Conservation (phyloP, 371 early-diverging fungal species). For the Syncephalastrum monosporum region DNA sequence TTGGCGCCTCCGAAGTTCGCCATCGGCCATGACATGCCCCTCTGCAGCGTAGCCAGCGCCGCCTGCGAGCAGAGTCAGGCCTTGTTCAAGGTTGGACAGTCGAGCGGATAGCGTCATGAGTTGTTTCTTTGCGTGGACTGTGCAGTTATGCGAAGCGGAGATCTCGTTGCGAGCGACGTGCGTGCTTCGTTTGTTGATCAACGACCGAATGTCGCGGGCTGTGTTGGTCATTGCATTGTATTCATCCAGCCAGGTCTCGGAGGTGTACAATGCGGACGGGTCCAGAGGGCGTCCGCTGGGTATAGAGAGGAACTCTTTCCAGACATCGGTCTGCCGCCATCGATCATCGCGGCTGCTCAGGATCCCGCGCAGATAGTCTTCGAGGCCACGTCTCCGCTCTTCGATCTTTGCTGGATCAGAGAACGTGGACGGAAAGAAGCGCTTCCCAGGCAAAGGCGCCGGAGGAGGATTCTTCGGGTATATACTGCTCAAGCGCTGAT, state of each 20-base stretch:
- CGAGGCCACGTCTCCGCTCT: conserved; percentile 74
- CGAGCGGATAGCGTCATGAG: conserved; percentile 47
- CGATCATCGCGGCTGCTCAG: conserved; percentile 69
- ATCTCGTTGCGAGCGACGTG: conserved; percentile 70
- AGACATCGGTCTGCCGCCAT: conserved; percentile 73
- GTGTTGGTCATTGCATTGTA: conserved; percentile 58
- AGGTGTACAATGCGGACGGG: conserved; percentile 43
- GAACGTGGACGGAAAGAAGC: conserved; percentile 60
- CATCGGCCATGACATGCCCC: conserved; percentile 48
- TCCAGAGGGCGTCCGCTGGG: conserved; percentile 44
- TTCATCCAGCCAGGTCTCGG: conserved; percentile 82
- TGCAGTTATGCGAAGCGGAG: conserved; percentile 70
- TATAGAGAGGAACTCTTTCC: conserved; percentile 74
- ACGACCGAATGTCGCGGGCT: conserved; percentile 69
- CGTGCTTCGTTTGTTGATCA: conserved; percentile 65
- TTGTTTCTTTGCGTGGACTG: conserved; percentile 75
- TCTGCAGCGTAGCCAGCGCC: conserved; percentile 15
- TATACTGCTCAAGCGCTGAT: conserved; percentile 41
- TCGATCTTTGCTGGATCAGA: conserved; percentile 67
- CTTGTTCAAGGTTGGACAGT: conserved; percentile 54
- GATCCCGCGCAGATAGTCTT: conserved; percentile 75
- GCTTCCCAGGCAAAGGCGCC: conserved; percentile 63
- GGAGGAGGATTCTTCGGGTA: conserved; percentile 63
- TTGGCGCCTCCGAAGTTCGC: conserved; percentile 70
- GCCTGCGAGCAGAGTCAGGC: conserved; percentile 48